Evolutionary conservation across 257 asterid species (phyloP).

Genomic region (Handroanthus guayacan): DNA sequence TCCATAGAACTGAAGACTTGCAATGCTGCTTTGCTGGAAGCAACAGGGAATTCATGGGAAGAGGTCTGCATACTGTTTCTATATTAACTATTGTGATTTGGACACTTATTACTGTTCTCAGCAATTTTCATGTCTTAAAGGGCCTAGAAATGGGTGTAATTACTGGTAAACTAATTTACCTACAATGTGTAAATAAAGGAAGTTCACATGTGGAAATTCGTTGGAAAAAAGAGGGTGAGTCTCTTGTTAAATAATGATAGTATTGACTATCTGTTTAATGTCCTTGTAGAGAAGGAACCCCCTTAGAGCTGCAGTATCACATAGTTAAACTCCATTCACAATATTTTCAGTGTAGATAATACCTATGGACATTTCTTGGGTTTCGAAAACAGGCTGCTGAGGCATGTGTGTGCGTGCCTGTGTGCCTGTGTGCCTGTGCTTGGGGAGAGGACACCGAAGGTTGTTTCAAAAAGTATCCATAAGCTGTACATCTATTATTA

Average conservation of each 20-base stretch:
- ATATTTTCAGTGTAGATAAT: background rate
- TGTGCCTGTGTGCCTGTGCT: background rate
- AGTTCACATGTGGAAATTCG: background rate
- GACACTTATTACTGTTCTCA: conserved; percentile 2
- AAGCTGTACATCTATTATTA: background rate
- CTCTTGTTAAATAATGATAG: conserved; percentile 8
- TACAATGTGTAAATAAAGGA: background rate
- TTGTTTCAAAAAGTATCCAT: conserved; percentile 3
- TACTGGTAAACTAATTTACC: conserved; percentile 2
- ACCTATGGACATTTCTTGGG: background rate
- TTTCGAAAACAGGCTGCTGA: background rate
- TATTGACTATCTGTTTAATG: background rate
- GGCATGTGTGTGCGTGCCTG: background rate
- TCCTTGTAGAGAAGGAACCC: background rate
- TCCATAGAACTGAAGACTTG: conserved; percentile 82
- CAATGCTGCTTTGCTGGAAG: conserved; percentile 94
- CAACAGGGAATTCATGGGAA: conserved; percentile 89
- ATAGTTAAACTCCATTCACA: background rate
- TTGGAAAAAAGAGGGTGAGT: conserved; percentile 1
- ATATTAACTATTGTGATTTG: background rate
- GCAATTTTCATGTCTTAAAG: conserved; percentile 14
- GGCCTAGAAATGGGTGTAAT: conserved; percentile 15
- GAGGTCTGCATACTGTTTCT: conserved; percentile 56
- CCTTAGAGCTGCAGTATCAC: conserved; percentile 4
- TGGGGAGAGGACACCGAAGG: background rate